Conservation (phyloP, 805 yeast species). For the Cyberlindnera saturnus region DNA sequence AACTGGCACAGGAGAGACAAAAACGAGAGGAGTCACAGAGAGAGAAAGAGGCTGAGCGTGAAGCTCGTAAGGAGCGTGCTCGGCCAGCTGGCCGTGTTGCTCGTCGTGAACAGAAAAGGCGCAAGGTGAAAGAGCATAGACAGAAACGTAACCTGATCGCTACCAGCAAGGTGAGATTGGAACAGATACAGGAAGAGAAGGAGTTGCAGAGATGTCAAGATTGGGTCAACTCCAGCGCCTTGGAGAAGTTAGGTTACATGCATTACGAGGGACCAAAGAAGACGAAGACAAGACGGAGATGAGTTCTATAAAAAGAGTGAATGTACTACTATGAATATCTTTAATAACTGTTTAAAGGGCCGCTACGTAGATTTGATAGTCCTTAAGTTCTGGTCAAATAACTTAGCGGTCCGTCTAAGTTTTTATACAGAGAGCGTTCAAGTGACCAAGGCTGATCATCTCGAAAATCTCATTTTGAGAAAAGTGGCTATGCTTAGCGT, state of each 20-base stretch:
- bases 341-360: no score
- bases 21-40: constrained; percentile 7
- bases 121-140: constrained; percentile 27
- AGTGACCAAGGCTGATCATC: no score
- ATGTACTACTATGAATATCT: no score
- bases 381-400: no score
- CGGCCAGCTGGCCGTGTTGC: constrained; percentile 32
- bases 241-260: constrained; percentile 42
- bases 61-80: constrained; percentile 19
- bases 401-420: no score
- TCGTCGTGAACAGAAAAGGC: constrained; percentile 28
- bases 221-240: constrained; percentile 59
- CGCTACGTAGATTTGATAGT: no score
- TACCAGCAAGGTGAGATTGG: constrained; percentile 25
- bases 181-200: constrained; percentile 31
- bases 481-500: no score
- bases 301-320: background rate
- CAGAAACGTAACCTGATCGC: constrained; percentile 24
- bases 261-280: constrained; percentile 46
- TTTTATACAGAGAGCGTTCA: no score
- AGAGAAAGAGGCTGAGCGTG: constrained; percentile 14
- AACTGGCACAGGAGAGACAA: constrained; percentile 15
- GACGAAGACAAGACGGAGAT: constrained; percentile 6
- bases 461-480: no score
- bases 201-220: constrained; percentile 43